Conservation (phyloP, 2,329 filamentous ascomycete genomes). For the Alternaria consortialis region DNA sequence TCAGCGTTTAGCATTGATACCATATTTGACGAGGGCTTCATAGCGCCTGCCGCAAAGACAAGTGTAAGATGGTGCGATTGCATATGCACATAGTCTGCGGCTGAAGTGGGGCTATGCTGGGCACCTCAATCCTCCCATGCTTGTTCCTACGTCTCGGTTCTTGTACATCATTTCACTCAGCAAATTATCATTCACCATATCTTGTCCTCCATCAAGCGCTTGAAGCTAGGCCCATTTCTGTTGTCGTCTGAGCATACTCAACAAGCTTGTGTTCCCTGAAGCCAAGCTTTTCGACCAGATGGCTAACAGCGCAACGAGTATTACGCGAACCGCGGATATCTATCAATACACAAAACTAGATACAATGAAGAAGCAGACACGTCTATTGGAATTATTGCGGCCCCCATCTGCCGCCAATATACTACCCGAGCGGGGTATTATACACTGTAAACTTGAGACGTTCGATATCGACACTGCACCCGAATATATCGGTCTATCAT, state of each 20-base stretch:
- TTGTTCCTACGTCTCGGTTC: neutral
- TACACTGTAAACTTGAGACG: neutral
- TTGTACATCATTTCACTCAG: neutral
- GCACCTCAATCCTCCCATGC: neutral
- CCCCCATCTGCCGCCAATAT: neutral
- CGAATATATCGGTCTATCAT: conserved; percentile 8
- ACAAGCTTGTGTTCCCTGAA: neutral
- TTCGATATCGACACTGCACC: conserved; percentile 1
- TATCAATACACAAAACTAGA: conserved; percentile 1
- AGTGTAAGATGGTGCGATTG: neutral
- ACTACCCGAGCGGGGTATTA: neutral
- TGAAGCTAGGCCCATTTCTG: neutral
- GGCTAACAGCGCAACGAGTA: neutral
- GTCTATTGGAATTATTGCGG: neutral
- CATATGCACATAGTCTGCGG: neutral
- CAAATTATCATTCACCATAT: neutral
- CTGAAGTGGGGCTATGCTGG: conserved; percentile 4
- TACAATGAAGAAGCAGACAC: neutral
- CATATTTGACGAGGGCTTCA: neutral
- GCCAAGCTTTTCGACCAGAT: neutral
- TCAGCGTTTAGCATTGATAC: conserved; percentile 6
- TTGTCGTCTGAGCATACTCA: neutral
- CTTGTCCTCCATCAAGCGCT: neutral
- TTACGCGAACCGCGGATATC: neutral
- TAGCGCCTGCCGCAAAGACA: neutral